Evolutionary conservation across 148 eudicot genomes (phyloP), one percentile per base, ranked within the genome.

Genomic region (Diospyros kaki): DNA sequence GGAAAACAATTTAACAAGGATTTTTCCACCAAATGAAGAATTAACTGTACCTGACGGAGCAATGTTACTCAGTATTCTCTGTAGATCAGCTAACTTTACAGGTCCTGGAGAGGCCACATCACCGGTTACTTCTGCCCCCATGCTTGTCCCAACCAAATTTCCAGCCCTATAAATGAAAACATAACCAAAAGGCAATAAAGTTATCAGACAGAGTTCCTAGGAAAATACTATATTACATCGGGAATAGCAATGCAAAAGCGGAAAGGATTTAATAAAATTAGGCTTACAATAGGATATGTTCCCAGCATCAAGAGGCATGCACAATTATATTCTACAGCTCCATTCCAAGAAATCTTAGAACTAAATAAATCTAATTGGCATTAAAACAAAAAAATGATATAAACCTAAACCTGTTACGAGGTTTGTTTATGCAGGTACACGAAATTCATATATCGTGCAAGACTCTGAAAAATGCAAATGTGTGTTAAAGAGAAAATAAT

Each of bases 21-120:
- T 58, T 8, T 56, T 39, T 46, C 50, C 39, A 8, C 41, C 13
- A 70, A 54, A 51, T 41, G 42, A 4, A 54, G 69, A 45, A 54
- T 28, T 15, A 71, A 67, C 12, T 68, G 58, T 81, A 90, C 98
- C 98, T 77, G 88, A 66, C 42, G 97, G 80, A 9, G 89, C 94
- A 68, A 95, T 89, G 81, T 86, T 92, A 84, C 94, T 95, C 68
- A 95, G 80, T 78, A 95, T 92, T 84, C 97, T 89, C 78, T 92
- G 99, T 73, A 95, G 81, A 85, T 95, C 99, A 13, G 90, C 83
- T 86, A 95, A 72, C 76, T 91, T 91, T 73, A 94, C 98, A 28
- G 91, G 98, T 67, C 98, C 97, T 28, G 98, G 86, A 73, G 98
- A 94, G 74, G 93, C 84, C 40, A 90, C 94, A 77, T 91, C 93